Base-by-base conservation (phyloP, 164 flowering plant species). In the Magnolia changhungtana region DNA sequence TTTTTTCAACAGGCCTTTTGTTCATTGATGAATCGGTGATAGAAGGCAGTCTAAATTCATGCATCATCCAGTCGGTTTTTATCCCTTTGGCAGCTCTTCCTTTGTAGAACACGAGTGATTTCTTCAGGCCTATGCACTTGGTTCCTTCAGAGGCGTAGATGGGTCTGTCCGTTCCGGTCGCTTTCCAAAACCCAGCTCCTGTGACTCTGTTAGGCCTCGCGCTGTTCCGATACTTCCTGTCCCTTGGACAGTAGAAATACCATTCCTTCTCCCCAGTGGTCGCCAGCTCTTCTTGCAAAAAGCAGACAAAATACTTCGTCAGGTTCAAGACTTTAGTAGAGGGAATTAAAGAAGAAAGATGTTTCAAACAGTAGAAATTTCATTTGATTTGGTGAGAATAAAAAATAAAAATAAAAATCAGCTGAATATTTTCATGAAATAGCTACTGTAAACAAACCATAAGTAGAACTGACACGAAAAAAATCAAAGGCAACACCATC, bases 21-120 rank as follows among this genome's bases (percentile, higher is more conserved):
- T 86, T 72, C 1, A 85, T 75, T 1, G 71, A 50, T 0, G 88
- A 74, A 76, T 94, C 88, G 0, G 82, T 69, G 67, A 87, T 84
- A 72, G 98, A 87, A 69, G 96, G 98, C 14, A 96, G 85, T 58
- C 99, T 83, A 76, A 96, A 96, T 83, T 96, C 99, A 76, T 96
- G 99, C 99, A 94, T 96, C 99, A 96, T 96, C 99, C 99, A 96
- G 80, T 94, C 98, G 64, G 97, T 96, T 82, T 96, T 96, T 74
- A 84, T 82, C 23, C 99, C 99, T 84, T 90, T 96, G 14, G 97
- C 98, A 51, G 99, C 99, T 82, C 96, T 88, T 4, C 99, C 99
- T 80, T 80, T 89, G 87, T 96, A 96, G 86, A 93, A 96, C 11
- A 96, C 99, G 1, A 96, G 93, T 4, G 99, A 96, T 73, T 96